phyloP scores from a whole-genome alignment of 331 rosid species.

The Saraca asoca region DNA sequence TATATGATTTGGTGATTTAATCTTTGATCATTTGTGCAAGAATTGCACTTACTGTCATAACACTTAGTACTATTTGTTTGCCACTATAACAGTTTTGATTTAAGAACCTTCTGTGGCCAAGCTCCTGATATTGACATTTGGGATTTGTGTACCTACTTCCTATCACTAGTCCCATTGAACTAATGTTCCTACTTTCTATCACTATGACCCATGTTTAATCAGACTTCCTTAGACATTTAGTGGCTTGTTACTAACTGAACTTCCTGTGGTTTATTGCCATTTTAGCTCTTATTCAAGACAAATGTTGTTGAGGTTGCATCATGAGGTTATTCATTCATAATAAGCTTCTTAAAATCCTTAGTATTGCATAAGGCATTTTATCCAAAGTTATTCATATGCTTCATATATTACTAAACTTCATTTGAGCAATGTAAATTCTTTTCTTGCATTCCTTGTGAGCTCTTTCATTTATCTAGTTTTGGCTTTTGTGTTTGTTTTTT shows the following conservation, averaged over 20 bases:
- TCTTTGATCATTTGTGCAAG: too few species aligned
- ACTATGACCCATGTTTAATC: conserved; percentile 26
- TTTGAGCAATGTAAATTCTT: conserved; percentile 19
- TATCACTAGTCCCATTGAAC: too few species aligned
- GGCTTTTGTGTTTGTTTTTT: conserved; percentile 35
- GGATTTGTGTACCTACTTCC: neutral
- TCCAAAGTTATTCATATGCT: conserved; percentile 1
- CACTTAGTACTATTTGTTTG: too few species aligned
- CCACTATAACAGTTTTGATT: too few species aligned
- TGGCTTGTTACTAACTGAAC: conserved; percentile 26
- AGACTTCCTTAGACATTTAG: conserved; percentile 7
- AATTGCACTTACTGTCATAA: too few species aligned
- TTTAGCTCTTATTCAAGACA: conserved; percentile 91
- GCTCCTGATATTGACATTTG: neutral
- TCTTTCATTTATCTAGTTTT: conserved; percentile 3
- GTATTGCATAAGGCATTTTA: conserved; percentile 70
- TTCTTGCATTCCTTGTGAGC: too few species aligned
- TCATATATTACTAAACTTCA: conserved; percentile 23
- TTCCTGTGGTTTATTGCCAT: conserved; percentile 32
- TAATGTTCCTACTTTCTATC: conserved; percentile 23
- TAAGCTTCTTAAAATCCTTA: conserved; percentile 86
- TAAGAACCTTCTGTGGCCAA: neutral
- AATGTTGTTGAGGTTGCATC: conserved; percentile 83
- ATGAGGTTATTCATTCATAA: conserved; percentile 88
- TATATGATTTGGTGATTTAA: too few species aligned